Conservation (phyloP, 2,329 filamentous ascomycete genomes). For the Cladophialophora chaetospira region DNA sequence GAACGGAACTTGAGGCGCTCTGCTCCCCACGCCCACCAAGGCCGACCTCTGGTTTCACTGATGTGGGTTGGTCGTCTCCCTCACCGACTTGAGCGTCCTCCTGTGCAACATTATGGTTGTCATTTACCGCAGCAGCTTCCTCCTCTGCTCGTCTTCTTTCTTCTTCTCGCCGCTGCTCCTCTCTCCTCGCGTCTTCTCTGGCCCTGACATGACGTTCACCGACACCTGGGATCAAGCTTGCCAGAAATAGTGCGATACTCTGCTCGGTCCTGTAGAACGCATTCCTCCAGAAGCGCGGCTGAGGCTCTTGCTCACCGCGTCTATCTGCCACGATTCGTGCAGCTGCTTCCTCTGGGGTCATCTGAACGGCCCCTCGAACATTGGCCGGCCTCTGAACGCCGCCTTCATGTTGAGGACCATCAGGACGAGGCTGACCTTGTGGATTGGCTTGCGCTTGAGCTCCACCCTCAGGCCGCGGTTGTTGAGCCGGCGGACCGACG, state of each 20-base stretch:
- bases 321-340: slow-evolving; percentile 30
- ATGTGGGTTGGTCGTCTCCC: not conserved
- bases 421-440: slow-evolving; percentile 7
- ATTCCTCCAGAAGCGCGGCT: slow-evolving; percentile 26
- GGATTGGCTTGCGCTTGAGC: slow-evolving; percentile 11
- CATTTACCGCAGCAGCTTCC: slow-evolving; percentile 7
- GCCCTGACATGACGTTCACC: slow-evolving; percentile 63
- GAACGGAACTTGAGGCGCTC: slow-evolving; percentile 12
- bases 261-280: slow-evolving; percentile 49
- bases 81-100: not conserved
- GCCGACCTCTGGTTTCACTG: slow-evolving; percentile 1
- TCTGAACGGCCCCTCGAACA: slow-evolving; percentile 25
- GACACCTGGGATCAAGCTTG: slow-evolving; percentile 63
- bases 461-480: slow-evolving; percentile 22
- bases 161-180: slow-evolving; percentile 29
- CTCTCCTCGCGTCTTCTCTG: slow-evolving; percentile 52
- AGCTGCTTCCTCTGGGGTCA: slow-evolving; percentile 32
- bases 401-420: not conserved
- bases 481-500: slow-evolving; percentile 31
- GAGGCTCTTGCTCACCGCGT: slow-evolving; percentile 13
- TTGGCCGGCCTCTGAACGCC: slow-evolving; percentile 16
- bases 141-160: slow-evolving; percentile 26
- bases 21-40: not conserved
- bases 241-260: slow-evolving; percentile 62
- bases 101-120: not conserved